These are phyloP conservation scores for Dipteronia dyeriana DNA, from an alignment of 345 rosid genomes.

Conservation along the genomic window DNA sequence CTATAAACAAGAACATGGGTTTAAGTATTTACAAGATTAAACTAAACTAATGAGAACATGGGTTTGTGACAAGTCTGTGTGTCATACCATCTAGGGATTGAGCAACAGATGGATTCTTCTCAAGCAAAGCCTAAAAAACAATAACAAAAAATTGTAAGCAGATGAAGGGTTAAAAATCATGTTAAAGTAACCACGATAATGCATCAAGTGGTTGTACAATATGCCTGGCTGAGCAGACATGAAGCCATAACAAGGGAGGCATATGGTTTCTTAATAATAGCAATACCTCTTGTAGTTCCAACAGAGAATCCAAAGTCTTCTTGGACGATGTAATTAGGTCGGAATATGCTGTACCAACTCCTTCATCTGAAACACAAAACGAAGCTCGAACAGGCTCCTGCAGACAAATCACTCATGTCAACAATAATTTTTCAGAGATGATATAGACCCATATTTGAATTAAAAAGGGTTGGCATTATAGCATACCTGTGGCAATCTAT, in stretches of 20 bases:
- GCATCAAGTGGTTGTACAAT: not conserved
- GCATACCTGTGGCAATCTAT: conserved; percentile 77
- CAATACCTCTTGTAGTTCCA: conserved; percentile 77
- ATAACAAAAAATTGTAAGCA: conserved; percentile 2
- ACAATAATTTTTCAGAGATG: conserved; percentile 3
- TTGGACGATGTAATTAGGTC: conserved; percentile 65
- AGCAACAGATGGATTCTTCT: conserved; percentile 71
- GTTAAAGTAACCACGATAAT: not conserved
- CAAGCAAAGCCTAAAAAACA: conserved; percentile 64
- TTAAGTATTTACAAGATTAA: not conserved
- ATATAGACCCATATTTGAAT: not conserved
- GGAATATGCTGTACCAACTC: conserved; percentile 54
- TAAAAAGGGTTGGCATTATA: not conserved
- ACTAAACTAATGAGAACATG: not conserved
- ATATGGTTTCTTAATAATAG: conserved; percentile 6
- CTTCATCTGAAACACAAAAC: conserved; percentile 59
- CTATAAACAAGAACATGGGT: conserved; percentile 24
- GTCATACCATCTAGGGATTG: conserved; percentile 62
- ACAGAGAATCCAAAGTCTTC: conserved; percentile 70
- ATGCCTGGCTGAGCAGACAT: not conserved
- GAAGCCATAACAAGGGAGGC: not conserved
- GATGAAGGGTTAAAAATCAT: not conserved
- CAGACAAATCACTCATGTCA: conserved; percentile 20
- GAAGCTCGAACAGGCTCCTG: conserved; percentile 69
- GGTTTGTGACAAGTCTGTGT: not conserved